These are phyloP conservation scores for Xylaria bambusicola DNA, from an alignment of 495 filamentous ascomycete genomes.

Conservation along the genomic window DNA sequence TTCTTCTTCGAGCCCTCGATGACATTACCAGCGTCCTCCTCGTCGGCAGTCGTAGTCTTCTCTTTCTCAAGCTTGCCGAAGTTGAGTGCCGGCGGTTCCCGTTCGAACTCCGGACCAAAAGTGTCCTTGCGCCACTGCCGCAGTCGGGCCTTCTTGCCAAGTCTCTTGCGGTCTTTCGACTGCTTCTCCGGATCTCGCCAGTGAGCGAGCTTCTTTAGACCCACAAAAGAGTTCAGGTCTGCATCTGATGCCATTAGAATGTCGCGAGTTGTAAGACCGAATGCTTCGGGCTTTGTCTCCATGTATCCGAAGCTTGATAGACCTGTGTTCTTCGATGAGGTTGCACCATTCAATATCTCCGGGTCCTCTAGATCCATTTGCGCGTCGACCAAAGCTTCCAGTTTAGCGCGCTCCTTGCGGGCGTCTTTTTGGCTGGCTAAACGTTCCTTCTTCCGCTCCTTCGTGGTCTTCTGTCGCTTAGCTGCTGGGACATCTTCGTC, in stretches of 20 bases:
- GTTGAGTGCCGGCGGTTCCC: slow-evolving; percentile 49
- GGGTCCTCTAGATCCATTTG: slow-evolving; percentile 72
- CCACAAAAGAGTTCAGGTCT: slow-evolving; percentile 86
- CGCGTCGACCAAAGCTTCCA: slow-evolving; percentile 85
- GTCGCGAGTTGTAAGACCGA: slow-evolving; percentile 84
- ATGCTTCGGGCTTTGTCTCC: slow-evolving; percentile 85
- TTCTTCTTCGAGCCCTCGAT: slow-evolving; percentile 45
- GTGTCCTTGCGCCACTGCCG: slow-evolving; percentile 90
- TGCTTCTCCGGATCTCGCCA: slow-evolving; percentile 91
- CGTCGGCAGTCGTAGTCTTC: slow-evolving; percentile 3
- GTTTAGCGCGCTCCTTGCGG: slow-evolving; percentile 74
- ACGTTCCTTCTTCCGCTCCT: slow-evolving; percentile 64
- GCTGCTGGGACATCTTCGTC: slow-evolving; percentile 41
- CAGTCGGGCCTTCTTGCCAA: slow-evolving; percentile 88
- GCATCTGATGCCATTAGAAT: slow-evolving; percentile 88
- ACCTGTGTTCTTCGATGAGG: slow-evolving; percentile 25
- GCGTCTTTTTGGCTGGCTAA: slow-evolving; percentile 72
- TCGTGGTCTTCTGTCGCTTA: slow-evolving; percentile 63
- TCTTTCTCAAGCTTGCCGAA: slow-evolving; percentile 36
- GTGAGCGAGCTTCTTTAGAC: slow-evolving; percentile 89
- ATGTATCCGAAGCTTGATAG: slow-evolving; percentile 75
- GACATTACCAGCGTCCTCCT: slow-evolving; percentile 30
- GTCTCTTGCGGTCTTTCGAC: slow-evolving; percentile 76
- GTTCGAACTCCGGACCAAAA: slow-evolving; percentile 69
- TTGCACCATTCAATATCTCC: slow-evolving; percentile 49